These are phyloP conservation scores for Lyophyllum atratum DNA, from an alignment of 768 basidiomycete species.

Conservation along the genomic window DNA sequence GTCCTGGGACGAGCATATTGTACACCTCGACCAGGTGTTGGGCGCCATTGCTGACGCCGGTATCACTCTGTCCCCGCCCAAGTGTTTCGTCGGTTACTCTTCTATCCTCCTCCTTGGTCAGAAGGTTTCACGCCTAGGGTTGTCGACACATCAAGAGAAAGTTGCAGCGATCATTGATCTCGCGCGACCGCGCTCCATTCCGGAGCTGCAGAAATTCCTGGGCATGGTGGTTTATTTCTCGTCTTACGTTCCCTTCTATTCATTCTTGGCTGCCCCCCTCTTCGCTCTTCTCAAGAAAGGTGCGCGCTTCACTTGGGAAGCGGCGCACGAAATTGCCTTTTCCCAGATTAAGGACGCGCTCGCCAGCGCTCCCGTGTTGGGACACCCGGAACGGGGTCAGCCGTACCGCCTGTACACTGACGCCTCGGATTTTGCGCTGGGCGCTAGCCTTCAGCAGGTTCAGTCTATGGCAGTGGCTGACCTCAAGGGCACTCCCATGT, in stretches of 20 bases:
- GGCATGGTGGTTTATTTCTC: constrained; percentile 42
- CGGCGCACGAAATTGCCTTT: constrained; percentile 23
- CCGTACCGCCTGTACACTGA: constrained; percentile 40
- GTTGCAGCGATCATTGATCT: constrained; percentile 33
- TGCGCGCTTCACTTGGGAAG: constrained; percentile 21
- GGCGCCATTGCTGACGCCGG: constrained; percentile 24
- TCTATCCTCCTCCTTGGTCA: constrained; percentile 39
- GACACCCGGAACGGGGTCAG: constrained; percentile 25
- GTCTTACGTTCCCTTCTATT: constrained; percentile 35
- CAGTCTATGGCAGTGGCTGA: constrained; percentile 28
- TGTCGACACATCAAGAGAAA: constrained; percentile 39
- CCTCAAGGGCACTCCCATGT: constrained; percentile 26
- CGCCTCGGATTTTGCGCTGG: constrained; percentile 31
- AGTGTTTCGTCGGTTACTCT: constrained; percentile 35
- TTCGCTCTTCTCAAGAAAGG: constrained; percentile 34
- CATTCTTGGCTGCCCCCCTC: constrained; percentile 32
- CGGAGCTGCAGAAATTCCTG: constrained; percentile 32
- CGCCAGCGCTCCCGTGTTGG: constrained; percentile 31
- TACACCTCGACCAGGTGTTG: constrained; percentile 30
- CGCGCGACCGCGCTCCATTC: constrained; percentile 22
- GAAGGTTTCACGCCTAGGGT: constrained; percentile 37
- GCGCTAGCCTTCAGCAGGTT: constrained; percentile 32
- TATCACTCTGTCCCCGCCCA: constrained; percentile 34
- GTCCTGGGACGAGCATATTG: constrained; percentile 29
- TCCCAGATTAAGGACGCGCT: constrained; percentile 28